Percentiles rank a stretch among this genome's conserved stretches.
Evolutionary conservation across 768 basidiomycete species (phyloP).

Genomic region (Tricholoma bakamatsutake): DNA sequence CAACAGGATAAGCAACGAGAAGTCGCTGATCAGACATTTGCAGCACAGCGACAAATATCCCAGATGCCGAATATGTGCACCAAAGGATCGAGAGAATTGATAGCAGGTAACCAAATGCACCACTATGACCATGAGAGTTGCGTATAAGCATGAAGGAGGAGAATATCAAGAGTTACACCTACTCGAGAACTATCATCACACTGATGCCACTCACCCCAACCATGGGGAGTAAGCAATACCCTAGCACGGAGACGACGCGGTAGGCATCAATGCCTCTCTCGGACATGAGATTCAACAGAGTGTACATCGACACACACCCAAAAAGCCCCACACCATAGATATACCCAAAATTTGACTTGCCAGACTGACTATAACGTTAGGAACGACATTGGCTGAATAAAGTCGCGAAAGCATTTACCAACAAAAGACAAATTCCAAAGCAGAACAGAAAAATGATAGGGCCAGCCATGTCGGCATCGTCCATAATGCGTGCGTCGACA

Average conservation of each 20-base stretch:
- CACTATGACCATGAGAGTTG: slow-evolving; percentile 37
- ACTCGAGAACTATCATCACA: slow-evolving; percentile 86
- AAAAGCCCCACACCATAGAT: slow-evolving; percentile 98
- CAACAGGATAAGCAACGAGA: slow-evolving; percentile 95
- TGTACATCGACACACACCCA: slow-evolving; percentile 88
- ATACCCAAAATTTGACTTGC: slow-evolving; percentile 97
- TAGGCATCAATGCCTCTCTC: slow-evolving; percentile 93
- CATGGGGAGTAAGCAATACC: slow-evolving; percentile 96
- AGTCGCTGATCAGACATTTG: slow-evolving; percentile 94
- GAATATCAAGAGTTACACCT: slow-evolving; percentile 26
- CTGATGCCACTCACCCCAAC: slow-evolving; percentile 89
- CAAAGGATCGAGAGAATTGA: slow-evolving; percentile 82
- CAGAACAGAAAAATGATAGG: slow-evolving; percentile 94
- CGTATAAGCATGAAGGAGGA: slow-evolving; percentile 5
- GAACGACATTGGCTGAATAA: neutral
- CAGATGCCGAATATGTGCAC: slow-evolving; percentile 96
- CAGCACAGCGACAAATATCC: slow-evolving; percentile 92
- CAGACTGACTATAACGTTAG: slow-evolving; percentile 55
- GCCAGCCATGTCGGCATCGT: slow-evolving; percentile 96
- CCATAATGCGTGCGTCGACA: slow-evolving; percentile 93
- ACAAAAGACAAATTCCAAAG: slow-evolving; percentile 86
- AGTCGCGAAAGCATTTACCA: slow-evolving; percentile 50
- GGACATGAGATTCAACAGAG: slow-evolving; percentile 95
- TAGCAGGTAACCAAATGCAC: slow-evolving; percentile 78
- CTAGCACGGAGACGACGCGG: slow-evolving; percentile 89